Base-by-base conservation (phyloP, 2,329 filamentous ascomycete species). In the Colletotrichum agaves region DNA sequence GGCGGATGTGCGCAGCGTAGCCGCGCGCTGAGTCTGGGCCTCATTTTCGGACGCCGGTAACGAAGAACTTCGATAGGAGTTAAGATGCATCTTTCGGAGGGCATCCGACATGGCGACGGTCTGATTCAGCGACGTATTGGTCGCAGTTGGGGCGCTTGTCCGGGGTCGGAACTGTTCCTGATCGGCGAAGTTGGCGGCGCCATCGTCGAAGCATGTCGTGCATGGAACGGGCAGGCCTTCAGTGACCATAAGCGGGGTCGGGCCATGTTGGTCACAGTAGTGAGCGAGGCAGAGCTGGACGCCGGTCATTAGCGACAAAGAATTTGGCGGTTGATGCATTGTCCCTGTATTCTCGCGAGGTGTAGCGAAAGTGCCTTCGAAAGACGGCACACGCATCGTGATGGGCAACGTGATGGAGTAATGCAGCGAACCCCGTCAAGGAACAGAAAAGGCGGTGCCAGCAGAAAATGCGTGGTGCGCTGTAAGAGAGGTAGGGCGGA, bases 201-300 rank as follows among this genome's bases (percentile, higher is more conserved):
- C 80, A 17, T 77, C 71, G 69, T 90, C 86, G 74, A 83, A 86
- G 75, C 89, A 91, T 72, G 83, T 81, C 64, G 81, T 81, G 74
- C 89, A 91, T 53, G 86, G 83, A 12, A 88, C 85, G 2, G 88
- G 87, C 13, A 90, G 78, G 55, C 88, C 88, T 76, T 91, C 88
- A 39, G 89, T 91, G 73, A 91, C 89, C 86, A 91, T 90, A 66
- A 91, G 78, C 56, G 89, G 89, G 52, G 89, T 91, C 55, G 89
- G 89, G 70, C 89, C 89, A 79, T 91, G 89, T 70, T 87, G 83
- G 77, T 91, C 89, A 83, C 89, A 91, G 75, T 91, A 91, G 77
- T 91, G 89, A 73, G 89, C 89, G 73, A 91, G 83, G 76, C 88
- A 90, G 75, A 91, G 80, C 89, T 91, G 85, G 66, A 88, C 52